phyloP scores from a whole-genome alignment of 495 filamentous ascomycete species.

The Xylaria curta region DNA sequence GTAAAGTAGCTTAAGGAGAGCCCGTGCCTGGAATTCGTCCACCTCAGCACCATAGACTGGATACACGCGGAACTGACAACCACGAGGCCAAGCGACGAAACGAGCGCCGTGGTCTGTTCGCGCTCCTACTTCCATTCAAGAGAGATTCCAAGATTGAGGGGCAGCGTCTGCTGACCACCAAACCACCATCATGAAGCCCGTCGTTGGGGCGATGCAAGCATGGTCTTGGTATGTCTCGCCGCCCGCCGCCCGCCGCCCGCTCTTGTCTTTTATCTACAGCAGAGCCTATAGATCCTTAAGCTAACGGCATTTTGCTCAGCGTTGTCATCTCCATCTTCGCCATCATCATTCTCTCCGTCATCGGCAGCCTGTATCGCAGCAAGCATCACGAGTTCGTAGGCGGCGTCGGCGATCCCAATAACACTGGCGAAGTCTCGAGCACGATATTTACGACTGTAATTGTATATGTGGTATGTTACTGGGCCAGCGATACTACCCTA shows the following conservation, averaged over 20 bases:
- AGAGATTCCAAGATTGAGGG: neutral
- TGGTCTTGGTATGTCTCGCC: conserved; percentile 78
- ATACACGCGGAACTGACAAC: neutral
- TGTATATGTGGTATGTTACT: conserved; percentile 78
- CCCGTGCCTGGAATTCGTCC: neutral
- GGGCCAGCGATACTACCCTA: neutral
- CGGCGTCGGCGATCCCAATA: conserved; percentile 70
- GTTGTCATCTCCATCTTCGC: conserved; percentile 87
- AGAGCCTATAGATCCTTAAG: neutral
- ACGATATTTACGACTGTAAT: conserved; percentile 85
- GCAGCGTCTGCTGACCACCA: conserved; percentile 19
- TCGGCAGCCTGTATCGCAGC: conserved; percentile 77
- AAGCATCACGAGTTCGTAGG: conserved; percentile 84
- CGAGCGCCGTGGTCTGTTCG: conserved; percentile 1
- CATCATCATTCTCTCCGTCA: conserved; percentile 83
- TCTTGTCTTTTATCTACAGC: neutral
- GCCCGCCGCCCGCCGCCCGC: no score
- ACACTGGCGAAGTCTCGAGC: conserved; percentile 77
- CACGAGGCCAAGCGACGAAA: conserved; percentile 2
- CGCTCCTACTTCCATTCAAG: neutral
- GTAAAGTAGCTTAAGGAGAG: neutral
- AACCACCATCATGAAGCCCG: conserved; percentile 78
- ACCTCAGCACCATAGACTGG: neutral
- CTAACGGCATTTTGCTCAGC: conserved; percentile 50
- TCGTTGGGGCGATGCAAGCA: conserved; percentile 87